Evolutionary conservation across 305 asterid species (phyloP), one percentile per base, ranked within the genome.

Genomic region (Ajuga reptans): DNA sequence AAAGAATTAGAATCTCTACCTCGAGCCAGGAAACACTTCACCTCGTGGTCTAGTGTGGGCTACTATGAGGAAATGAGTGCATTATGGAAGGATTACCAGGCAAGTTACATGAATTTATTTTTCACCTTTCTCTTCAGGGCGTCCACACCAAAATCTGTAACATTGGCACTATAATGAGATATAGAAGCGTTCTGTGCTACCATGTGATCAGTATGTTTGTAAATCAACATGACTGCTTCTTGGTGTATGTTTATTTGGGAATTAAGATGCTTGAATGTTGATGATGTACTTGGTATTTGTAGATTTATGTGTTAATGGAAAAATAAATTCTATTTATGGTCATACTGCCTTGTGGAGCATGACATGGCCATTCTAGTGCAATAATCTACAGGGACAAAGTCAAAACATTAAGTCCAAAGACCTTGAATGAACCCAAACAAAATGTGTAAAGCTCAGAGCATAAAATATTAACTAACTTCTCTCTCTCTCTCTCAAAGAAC

Each of bases 21-120:
- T 72, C 91, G 95, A 73, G 93, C 89, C 60, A 87, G 98, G 85
- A 92, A 92, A 82, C 98, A 92, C 82, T 92, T 92, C 71, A 81
- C 93, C 24, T 86, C 90, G 46, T 92, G 98, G 98, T 78, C 92
- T 69, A 74, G 95, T 74, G 63, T 82, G 80, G 75, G 95, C 81
- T 92, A 92, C 76, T 92, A 90, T 62, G 90, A 84, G 75, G 95
- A 90, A 71, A 85, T 84, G 89, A 78, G 70, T 3, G 85, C 77
- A 72, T 79, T 90, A 61, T 92, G 97, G 96, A 85, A 88, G 78
- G 95, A 92, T 37, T 76, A 90, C 80, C 82, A 82, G 97, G 97
- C 79, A 79, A 78, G 84, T 64, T 71, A 43, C 41, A 73, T 63
- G 56, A 50, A 29, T 50, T 21, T 15, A 67, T 34, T 62, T 54